Evolutionary conservation across 129 eudicot species (phyloP), one percentile per base, ranked within the genome.

Genomic region (Flaveria robusta): DNA sequence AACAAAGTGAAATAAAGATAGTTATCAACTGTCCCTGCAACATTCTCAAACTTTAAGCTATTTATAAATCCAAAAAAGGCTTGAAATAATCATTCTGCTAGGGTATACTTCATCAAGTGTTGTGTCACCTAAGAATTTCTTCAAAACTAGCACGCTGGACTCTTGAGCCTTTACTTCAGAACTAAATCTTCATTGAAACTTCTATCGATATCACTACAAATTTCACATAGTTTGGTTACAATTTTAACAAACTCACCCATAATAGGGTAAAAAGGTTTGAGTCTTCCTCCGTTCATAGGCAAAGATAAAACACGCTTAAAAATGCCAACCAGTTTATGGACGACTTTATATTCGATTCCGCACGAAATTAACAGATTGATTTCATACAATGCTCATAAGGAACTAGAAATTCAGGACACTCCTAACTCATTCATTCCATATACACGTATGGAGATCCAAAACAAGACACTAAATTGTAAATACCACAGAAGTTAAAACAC

Each of bases 11-110:
- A 50, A 71, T 10, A 16, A 71, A 71, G 4, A n/a, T 26, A 71
- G n/a, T n/a, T 52, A n/a, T 16, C 71, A 63, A 50, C 65, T 29
- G 19, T 75, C 72, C 41, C 51, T 46, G 51, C 41, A 55, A 56
- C 34, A 56, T 34, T 52, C 37, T 5, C 37, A 55, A 54, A 72
- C 77, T 34, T 71, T 26, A 34, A 64, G 23, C 65, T 16, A 23
- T 7, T 71, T 71, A 71, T n/a, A 71, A 41, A 11, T 52, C 76
- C 66, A 18, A 71, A 18, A 52, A 51, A 4, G 65, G 2, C 50
- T 34, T 31, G 9, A 71, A 39, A 66, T 37, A 52, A 3, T n/a
- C 23, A 52, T 59, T 71, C 65, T 52, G 50, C 76, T 71, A 31
- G 49, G 13, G 49, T 51, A 58, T 29, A 51, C 47, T 71, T 12